Base-by-base conservation (phyloP, 164 flowering plant species). In the Taxillus chinensis region DNA sequence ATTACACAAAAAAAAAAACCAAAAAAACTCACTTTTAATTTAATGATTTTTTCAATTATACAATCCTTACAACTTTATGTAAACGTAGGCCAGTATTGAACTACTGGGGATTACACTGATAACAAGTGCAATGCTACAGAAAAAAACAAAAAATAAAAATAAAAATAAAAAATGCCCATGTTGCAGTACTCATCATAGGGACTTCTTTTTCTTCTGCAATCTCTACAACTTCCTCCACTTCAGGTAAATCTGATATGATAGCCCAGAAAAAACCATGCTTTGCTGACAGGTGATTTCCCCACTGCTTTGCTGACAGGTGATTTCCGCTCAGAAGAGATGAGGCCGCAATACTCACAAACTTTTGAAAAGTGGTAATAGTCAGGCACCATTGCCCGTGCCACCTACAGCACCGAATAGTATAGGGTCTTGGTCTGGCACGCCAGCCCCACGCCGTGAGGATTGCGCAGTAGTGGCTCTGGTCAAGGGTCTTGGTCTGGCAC, bases 321-420 rank as follows among this genome's bases (percentile, higher is more conserved):
- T 95, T 95, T 67, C 99, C 99, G 55, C 92, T 87, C 66, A 91
- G 69, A 61, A 91, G 50, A 2, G 99, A 95, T 39, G 97, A 95
- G 41, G 91, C 92, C 42, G 91, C 96, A 17, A 95, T 95, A 82
- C 99, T 91, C 40, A 91, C 98, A 68, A 95, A 89, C 73, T 95
- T 95, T 63, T 96, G 85, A 15, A 96, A 91, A 3, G 99, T 95
- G 68, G 99, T 95, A 63, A 91, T 95, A 60, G 64, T 73, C 91
- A 65, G 86, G 71, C 39, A 95, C 66, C 66, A 95, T 91, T 75
- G 89, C 99, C 97, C 96, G 87, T 39, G 93, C 96, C 48, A 87
- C 99, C 67, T 80, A 81, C 99, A 95, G 78, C 91, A 91, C 49
- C 75, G 79, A 27, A 27, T 27, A 27, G 27, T 27, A 27, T 27